Evolutionary conservation across 1,284 basidiomycete genomes (phyloP).

Genomic region (Naganishia cerealis): DNA sequence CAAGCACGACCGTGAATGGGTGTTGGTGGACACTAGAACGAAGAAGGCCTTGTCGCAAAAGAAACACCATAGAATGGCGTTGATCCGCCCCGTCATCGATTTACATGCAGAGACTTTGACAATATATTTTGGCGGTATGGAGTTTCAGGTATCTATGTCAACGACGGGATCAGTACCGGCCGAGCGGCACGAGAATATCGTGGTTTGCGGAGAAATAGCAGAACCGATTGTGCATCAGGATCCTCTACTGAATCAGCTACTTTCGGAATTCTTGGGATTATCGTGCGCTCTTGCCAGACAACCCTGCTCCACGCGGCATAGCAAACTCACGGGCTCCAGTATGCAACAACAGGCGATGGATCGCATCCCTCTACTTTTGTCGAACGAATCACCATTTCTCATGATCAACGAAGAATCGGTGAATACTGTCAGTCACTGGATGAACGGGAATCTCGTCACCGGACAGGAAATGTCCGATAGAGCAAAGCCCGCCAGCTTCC

Average conservation of each 20-base stretch:
- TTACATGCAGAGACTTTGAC: slow-evolving; percentile 4
- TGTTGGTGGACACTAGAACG: slow-evolving; percentile 22
- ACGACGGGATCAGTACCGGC: neutral
- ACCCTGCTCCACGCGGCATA: slow-evolving; percentile 9
- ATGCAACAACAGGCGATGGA: slow-evolving; percentile 10
- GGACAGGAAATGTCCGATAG: neutral
- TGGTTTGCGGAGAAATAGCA: slow-evolving; percentile 20
- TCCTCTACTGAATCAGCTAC: slow-evolving; percentile 12
- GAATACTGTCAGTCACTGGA: slow-evolving; percentile 21
- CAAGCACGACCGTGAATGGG: slow-evolving; percentile 33
- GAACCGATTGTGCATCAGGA: slow-evolving; percentile 17
- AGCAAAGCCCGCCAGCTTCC: slow-evolving; percentile 24
- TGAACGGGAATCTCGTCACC: neutral
- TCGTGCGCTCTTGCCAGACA: slow-evolving; percentile 25
- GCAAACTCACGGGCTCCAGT: slow-evolving; percentile 7
- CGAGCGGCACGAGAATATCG: neutral
- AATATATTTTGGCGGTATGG: slow-evolving; percentile 8
- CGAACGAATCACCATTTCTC: slow-evolving; percentile 34
- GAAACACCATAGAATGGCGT: slow-evolving; percentile 28
- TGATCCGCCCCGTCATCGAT: slow-evolving; percentile 19
- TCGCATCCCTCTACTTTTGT: slow-evolving; percentile 23
- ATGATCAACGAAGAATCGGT: slow-evolving; percentile 30
- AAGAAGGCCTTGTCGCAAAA: slow-evolving; percentile 31
- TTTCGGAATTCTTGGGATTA: slow-evolving; percentile 27
- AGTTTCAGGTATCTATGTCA: slow-evolving; percentile 20